Base-by-base conservation (phyloP, 2,329 filamentous ascomycete species). In the Penicillium fuscoglaucum region DNA sequence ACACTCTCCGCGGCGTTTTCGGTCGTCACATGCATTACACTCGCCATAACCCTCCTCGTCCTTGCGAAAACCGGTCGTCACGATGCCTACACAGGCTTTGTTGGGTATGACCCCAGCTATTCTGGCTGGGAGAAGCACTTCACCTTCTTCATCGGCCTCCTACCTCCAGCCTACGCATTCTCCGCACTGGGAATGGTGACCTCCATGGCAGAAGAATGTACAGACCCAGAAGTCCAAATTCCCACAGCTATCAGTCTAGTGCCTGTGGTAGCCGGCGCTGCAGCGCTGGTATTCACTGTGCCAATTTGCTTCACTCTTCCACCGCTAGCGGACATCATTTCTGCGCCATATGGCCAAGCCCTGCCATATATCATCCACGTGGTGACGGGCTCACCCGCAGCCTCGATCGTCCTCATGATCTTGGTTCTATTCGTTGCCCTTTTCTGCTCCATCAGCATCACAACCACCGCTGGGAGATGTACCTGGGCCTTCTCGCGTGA, bases 111-210 rank as follows among this genome's bases (percentile, higher is more conserved):
- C 1, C 49, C 49, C 13, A 52, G 37, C 3, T 73, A 85, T 9
- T 80, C 83, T 0, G 84, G 85, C 7, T 87, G 84, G 83, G 81
- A 43, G 26, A 10, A 80, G 4, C 75, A 73, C 9, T 87, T 87
- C 65, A 83, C 82, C 0, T 87, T 87, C 70, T 86, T 85, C 71
- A 86, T 87, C 58, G 84, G 85, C 24, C 77, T 87, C 8, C 73
- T 87, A 2, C 85, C 84, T 2, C 78, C 82, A 0, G 83, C 83
- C 4, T 86, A 85, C 63, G 82, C 79, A 58, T 85, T 86, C 64
- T 82, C 81, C 0, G 84, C 84, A 1, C 76, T 87, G 24, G 84
- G 84, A 2, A 87, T 87, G 84, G 82, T 86, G 51, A 79, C 82
- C 0, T 81, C 81, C 8, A 87, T 86, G 84, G 83, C 83, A 1